A percentile compares a stretch with the other conserved stretches of the same genome.
Conservation (phyloP, 1,284 basidiomycete genomes). For the Filobasidium uniguttulatum region DNA sequence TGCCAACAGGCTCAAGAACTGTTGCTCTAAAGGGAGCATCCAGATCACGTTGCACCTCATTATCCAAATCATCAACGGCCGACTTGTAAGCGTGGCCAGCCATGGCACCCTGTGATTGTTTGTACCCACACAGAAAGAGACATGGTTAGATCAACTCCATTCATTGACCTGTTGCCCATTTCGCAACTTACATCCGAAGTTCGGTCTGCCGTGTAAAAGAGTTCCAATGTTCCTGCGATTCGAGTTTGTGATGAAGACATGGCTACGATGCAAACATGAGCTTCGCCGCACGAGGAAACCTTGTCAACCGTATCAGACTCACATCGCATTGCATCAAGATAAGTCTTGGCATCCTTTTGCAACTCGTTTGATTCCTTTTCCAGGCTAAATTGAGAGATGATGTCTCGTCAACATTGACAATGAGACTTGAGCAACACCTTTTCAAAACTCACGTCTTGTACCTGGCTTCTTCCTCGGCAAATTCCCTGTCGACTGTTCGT, state of each 20-base stretch:
- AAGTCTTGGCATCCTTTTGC: slow-evolving; percentile 91
- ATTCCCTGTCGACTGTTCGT: slow-evolving; percentile 84
- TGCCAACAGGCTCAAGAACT: slow-evolving; percentile 86
- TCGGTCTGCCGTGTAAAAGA: slow-evolving; percentile 80
- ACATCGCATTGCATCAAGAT: slow-evolving; percentile 89
- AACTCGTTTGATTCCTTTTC: slow-evolving; percentile 85
- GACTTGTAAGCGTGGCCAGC: slow-evolving; percentile 92
- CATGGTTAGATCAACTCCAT: too few relatives aligned
- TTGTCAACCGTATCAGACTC: slow-evolving; percentile 21
- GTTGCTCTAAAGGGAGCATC: slow-evolving; percentile 89
- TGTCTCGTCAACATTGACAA: background rate
- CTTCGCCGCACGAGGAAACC: background rate
- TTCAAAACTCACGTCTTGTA: slow-evolving; percentile 59
- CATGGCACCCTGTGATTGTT: slow-evolving; percentile 60
- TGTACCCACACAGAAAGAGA: too few relatives aligned
- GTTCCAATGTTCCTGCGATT: slow-evolving; percentile 84
- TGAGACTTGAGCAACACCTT: background rate
- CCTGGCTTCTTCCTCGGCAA: slow-evolving; percentile 79
- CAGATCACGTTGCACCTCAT: slow-evolving; percentile 68
- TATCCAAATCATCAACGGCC: slow-evolving; percentile 85
- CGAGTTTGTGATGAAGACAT: slow-evolving; percentile 88
- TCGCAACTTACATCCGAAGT: slow-evolving; percentile 51
- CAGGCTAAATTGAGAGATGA: slow-evolving; percentile 45
- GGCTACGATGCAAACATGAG: slow-evolving; percentile 40
- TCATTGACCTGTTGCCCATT: background rate